phyloP scores from a whole-genome alignment of 2,329 filamentous ascomycete species.

The Penicillium sp. region DNA sequence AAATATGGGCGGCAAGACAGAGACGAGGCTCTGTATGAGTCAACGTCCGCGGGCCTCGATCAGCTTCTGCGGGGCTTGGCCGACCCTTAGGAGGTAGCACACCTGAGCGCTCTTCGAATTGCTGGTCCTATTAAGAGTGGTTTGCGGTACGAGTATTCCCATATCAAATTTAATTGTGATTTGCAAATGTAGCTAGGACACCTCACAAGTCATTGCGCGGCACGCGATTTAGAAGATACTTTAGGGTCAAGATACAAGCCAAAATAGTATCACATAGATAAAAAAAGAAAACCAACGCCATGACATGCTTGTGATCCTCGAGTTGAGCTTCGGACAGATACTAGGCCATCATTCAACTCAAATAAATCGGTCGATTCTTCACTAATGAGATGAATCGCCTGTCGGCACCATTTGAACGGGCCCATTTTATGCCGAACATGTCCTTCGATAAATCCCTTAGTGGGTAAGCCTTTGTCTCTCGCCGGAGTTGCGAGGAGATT shows the following conservation, averaged over 20 bases:
- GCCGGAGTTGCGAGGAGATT: conserved; percentile 51
- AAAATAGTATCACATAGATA: conserved; percentile 12
- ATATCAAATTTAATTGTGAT: neutral
- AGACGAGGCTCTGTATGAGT: conserved; percentile 11
- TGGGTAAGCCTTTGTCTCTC: conserved; percentile 52
- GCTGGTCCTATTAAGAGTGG: neutral
- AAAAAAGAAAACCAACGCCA: conserved; percentile 22
- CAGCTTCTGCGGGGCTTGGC: conserved; percentile 4
- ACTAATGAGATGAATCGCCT: neutral
- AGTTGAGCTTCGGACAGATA: conserved; percentile 1
- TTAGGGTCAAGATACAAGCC: conserved; percentile 8
- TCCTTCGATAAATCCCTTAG: conserved; percentile 28
- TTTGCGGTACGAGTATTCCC: neutral
- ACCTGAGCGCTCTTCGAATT: no score
- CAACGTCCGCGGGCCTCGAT: conserved; percentile 3
- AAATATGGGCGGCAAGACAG: neutral
- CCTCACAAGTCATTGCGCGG: conserved; percentile 2
- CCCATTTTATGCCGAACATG: neutral
- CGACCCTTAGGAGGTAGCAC: neutral
- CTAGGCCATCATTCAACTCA: neutral
- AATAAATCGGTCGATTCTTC: conserved; percentile 1
- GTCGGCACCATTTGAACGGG: neutral
- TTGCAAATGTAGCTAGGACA: neutral
- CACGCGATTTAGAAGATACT: conserved; percentile 11
- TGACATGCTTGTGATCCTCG: conserved; percentile 22